Percentiles rank a stretch among this genome's conserved stretches.
Evolutionary conservation across 441 rosid genomes (phyloP).

Genomic region (Heliophila coronopifolia): DNA sequence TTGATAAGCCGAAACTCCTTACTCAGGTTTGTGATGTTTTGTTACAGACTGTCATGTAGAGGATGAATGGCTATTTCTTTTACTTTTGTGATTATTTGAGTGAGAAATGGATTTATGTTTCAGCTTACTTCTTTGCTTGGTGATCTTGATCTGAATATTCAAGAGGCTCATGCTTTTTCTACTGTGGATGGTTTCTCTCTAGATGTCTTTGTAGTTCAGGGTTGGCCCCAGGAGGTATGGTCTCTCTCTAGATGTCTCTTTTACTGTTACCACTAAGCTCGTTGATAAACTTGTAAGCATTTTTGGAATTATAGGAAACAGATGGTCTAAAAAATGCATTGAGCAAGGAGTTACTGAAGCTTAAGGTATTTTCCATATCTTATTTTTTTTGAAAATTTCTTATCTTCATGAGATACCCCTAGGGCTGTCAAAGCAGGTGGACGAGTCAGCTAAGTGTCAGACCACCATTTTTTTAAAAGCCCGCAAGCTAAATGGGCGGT

Average conservation of each 20-base stretch:
- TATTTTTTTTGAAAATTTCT: neutral
- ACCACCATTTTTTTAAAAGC: too few relatives aligned
- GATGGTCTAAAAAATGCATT: slow-evolving; percentile 61
- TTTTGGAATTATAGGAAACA: slow-evolving; percentile 47
- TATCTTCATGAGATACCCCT: slow-evolving; percentile 1
- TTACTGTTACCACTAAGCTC: slow-evolving; percentile 13
- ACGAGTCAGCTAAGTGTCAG: too few relatives aligned
- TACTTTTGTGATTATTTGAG: neutral
- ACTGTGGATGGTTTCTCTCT: slow-evolving; percentile 82
- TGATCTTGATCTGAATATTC: slow-evolving; percentile 81
- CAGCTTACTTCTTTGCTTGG: slow-evolving; percentile 84
- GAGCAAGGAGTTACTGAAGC: slow-evolving; percentile 61
- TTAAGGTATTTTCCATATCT: slow-evolving; percentile 45
- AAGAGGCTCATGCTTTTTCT: slow-evolving; percentile 95
- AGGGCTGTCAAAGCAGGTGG: too few relatives aligned
- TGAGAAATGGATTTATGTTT: slow-evolving; percentile 7
- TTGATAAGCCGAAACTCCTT: slow-evolving; percentile 87
- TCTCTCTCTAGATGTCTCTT: slow-evolving; percentile 6
- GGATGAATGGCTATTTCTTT: neutral
- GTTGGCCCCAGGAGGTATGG: slow-evolving; percentile 79
- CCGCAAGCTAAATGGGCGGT: too few relatives aligned
- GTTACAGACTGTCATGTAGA: too few relatives aligned
- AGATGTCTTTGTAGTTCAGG: slow-evolving; percentile 92
- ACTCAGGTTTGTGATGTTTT: slow-evolving; percentile 58
- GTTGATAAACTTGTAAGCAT: slow-evolving; percentile 22